Conservation (phyloP, 331 rosid genomes). For the Malus hybrid region DNA sequence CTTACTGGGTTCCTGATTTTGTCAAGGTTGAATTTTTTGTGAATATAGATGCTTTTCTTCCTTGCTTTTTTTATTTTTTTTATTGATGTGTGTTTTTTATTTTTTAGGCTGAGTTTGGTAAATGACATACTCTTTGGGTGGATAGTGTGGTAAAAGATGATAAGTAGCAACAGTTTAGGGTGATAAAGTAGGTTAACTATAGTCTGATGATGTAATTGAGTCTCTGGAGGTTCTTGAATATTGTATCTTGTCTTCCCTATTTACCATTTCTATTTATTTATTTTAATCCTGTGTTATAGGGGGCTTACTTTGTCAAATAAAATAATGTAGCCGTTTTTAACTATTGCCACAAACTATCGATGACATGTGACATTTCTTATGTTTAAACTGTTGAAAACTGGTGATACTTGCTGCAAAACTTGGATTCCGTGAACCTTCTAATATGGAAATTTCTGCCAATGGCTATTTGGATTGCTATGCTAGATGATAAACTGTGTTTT, state of each 20-base stretch:
- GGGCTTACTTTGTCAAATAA: neutral
- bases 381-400: neutral
- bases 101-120: neutral
- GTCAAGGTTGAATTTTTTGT: conserved; percentile 51
- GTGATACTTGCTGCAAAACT: neutral
- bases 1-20: conserved; percentile 98
- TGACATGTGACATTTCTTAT: neutral
- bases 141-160: neutral
- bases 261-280: neutral
- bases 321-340: neutral
- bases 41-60: neutral
- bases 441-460: neutral
- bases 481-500: neutral
- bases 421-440: neutral
- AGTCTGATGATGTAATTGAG: neutral
- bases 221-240: neutral
- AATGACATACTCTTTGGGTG: neutral
- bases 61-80: neutral
- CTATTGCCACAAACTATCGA: no score
- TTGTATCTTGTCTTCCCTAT: neutral
- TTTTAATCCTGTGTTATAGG: neutral
- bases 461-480: neutral
- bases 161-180: neutral
- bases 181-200: neutral
- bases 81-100: neutral